Evolutionary conservation across 2,329 filamentous ascomycete genomes (phyloP).

Genomic region (Rutstroemia sp.): DNA sequence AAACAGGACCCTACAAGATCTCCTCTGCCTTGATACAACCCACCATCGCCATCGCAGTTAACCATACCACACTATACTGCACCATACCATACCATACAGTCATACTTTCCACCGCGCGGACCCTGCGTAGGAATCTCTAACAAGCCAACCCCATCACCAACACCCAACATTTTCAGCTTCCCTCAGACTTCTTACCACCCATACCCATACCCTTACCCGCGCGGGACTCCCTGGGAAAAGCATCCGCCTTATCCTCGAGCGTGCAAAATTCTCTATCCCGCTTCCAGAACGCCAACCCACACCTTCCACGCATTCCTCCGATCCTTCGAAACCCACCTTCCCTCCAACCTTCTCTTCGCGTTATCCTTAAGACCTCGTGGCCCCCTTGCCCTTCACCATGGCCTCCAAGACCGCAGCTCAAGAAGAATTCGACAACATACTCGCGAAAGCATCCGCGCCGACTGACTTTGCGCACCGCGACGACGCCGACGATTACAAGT

Average conservation of each 20-base stretch:
- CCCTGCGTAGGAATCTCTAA: constrained; percentile 6
- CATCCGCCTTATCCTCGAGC: too few relatives aligned
- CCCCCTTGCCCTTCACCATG: constrained; percentile 20
- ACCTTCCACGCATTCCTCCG: constrained; percentile 6
- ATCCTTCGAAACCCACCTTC: constrained; percentile 1
- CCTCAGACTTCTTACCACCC: not conserved
- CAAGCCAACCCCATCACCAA: not conserved
- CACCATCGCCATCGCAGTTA: not conserved
- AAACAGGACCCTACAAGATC: constrained; percentile 1
- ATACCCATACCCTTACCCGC: too few relatives aligned
- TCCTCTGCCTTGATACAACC: not conserved
- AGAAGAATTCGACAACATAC: constrained; percentile 58
- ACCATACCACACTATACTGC: too few relatives aligned
- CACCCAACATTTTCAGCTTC: not conserved
- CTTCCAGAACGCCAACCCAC: not conserved
- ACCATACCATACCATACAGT: not conserved
- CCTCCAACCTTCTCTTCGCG: not conserved
- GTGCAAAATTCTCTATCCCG: not conserved
- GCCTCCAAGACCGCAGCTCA: constrained; percentile 47
- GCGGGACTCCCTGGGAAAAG: too few relatives aligned
- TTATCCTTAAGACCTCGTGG: constrained; percentile 16
- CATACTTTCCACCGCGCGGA: not conserved
- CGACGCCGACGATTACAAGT: constrained; percentile 48
- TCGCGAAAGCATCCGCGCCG: constrained; percentile 44
- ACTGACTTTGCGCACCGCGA: constrained; percentile 36